These are phyloP conservation scores for Fusarium acutatum DNA, from an alignment of 2,329 filamentous ascomycete species.

Conservation along the genomic window DNA sequence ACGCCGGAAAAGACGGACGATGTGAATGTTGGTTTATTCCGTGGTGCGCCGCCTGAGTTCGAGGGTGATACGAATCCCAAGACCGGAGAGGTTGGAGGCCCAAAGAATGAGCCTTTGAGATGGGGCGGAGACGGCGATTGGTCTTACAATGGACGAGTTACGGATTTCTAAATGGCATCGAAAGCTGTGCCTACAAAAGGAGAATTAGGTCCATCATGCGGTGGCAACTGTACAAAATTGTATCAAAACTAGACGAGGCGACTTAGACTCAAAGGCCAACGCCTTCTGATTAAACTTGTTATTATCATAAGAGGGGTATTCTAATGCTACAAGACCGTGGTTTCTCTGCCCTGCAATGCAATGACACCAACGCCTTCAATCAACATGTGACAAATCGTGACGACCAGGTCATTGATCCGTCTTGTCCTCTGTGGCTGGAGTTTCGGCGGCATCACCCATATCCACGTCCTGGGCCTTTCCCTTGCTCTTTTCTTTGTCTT, in stretches of 20 bases:
- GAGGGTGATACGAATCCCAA: conserved; percentile 90
- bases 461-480: conserved; percentile 43
- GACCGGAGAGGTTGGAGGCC: conserved; percentile 94
- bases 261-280: conserved; percentile 9
- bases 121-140: conserved; percentile 83
- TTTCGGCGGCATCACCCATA: conserved; percentile 42
- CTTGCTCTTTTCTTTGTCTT: neutral
- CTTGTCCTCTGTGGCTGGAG: conserved; percentile 20
- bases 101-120: conserved; percentile 94
- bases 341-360: conserved; percentile 30
- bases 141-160: conserved; percentile 95
- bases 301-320: conserved; percentile 40
- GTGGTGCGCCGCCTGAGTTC: conserved; percentile 89
- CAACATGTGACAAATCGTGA: conserved; percentile 17
- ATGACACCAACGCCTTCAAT: conserved; percentile 37
- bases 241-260: conserved; percentile 29
- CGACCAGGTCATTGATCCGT: conserved; percentile 21
- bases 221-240: conserved; percentile 16
- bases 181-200: neutral
- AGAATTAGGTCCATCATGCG: neutral
- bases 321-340: conserved; percentile 39
- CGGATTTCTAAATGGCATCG: conserved; percentile 72
- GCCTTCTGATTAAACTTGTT: conserved; percentile 29
- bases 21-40: conserved; percentile 68
- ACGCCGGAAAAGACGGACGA: conserved; percentile 48